Conservation (phyloP, 345 rosid genomes). For the Anastatica hierochuntica region DNA sequence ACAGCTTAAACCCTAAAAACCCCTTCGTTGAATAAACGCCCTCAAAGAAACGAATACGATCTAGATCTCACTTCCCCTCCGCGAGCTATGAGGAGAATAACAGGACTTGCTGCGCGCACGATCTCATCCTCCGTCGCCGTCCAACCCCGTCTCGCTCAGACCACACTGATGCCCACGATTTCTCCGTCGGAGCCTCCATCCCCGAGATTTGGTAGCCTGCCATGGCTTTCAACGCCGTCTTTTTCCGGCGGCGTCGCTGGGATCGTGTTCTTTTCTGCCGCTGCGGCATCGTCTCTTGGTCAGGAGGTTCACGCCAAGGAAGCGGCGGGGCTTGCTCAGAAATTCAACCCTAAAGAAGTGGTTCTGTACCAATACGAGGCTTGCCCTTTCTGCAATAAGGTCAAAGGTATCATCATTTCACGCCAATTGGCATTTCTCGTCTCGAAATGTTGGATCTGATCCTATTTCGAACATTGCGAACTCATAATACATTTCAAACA, state of each 20-base stretch:
- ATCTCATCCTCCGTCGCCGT: slow-evolving; percentile 27
- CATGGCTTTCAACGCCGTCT: slow-evolving; percentile 19
- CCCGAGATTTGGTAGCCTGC: slow-evolving; percentile 21
- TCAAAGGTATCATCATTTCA: slow-evolving; percentile 42
- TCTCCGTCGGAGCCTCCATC: slow-evolving; percentile 23
- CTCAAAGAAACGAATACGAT: not conserved
- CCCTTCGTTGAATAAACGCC: slow-evolving; percentile 5
- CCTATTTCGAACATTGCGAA: not conserved
- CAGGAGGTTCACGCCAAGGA: slow-evolving; percentile 67
- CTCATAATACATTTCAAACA: not conserved
- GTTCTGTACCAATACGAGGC: slow-evolving; percentile 94
- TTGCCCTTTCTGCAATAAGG: slow-evolving; percentile 95
- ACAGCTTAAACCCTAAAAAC: slow-evolving; percentile 24
- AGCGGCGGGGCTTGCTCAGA: slow-evolving; percentile 27
- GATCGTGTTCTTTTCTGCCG: slow-evolving; percentile 39
- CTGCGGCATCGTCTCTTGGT: slow-evolving; percentile 37
- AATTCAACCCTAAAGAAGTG: slow-evolving; percentile 49
- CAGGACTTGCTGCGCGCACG: slow-evolving; percentile 33
- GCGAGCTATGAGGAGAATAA: slow-evolving; percentile 41
- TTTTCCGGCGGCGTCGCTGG: slow-evolving; percentile 35
- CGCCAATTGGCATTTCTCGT: not conserved
- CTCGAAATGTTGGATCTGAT: slow-evolving; percentile 8
- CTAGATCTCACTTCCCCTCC: not conserved
- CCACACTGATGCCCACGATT: slow-evolving; percentile 24
- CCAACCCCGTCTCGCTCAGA: slow-evolving; percentile 33